Evolutionary conservation across 2,329 filamentous ascomycete genomes (phyloP).

Genomic region (Aspergillus chevalieri): DNA sequence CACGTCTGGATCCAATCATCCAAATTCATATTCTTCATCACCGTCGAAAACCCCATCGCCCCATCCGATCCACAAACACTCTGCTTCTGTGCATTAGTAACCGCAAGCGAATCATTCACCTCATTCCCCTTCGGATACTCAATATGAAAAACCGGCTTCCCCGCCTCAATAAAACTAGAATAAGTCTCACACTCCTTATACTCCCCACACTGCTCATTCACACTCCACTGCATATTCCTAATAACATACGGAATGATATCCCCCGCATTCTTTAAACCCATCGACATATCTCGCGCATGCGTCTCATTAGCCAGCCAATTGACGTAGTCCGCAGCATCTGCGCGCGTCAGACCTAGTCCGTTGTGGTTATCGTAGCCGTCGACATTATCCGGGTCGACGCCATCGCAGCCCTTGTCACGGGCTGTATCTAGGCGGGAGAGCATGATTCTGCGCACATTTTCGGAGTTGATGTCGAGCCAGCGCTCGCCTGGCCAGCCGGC

Average conservation of each 20-base stretch:
- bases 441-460: constrained; percentile 61
- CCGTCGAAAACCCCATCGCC: constrained; percentile 53
- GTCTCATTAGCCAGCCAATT: constrained; percentile 55
- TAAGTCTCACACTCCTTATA: constrained; percentile 56
- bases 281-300: constrained; percentile 49
- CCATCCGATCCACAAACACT: constrained; percentile 45
- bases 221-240: constrained; percentile 55
- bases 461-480: constrained; percentile 58
- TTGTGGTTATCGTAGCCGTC: constrained; percentile 62
- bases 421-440: constrained; percentile 54
- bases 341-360: constrained; percentile 53
- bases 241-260: constrained; percentile 51
- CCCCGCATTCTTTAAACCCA: constrained; percentile 64
- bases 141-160: constrained; percentile 67
- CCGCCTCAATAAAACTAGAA: constrained; percentile 50
- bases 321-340: constrained; percentile 55
- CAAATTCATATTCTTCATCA: constrained; percentile 60
- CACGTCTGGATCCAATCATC: constrained; percentile 60
- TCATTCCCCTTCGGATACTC: constrained; percentile 57
- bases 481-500: constrained; percentile 61
- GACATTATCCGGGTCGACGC: constrained; percentile 65
- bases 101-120: constrained; percentile 26
- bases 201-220: constrained; percentile 64
- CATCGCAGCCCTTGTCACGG: constrained; percentile 58
- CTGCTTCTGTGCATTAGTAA: constrained; percentile 29